Evolutionary conservation across 2,329 filamentous ascomycete genomes (phyloP), one percentile per base, ranked within the genome.

Genomic region (Stromatinia cepivora): DNA sequence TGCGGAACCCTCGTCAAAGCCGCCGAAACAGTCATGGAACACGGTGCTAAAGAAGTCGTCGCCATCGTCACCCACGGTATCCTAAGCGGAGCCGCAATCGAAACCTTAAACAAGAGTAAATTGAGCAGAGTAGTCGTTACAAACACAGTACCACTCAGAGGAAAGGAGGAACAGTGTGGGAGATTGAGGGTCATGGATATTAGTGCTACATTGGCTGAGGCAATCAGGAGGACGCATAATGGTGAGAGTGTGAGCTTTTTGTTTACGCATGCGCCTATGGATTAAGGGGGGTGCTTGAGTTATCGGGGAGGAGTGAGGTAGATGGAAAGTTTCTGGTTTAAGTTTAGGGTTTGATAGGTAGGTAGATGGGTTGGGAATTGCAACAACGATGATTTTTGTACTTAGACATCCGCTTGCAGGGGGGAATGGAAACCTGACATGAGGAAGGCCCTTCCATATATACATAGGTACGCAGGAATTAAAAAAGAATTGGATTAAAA

Each of bases 21-120:
- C 3, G 95, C 94, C 22, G 90, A 92, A 69, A 94, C 94, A 0
- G 87, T 98, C 66, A 92, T 94, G 80, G 86, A 92, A 76, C 90
- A 97, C 77, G 92, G 93, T 45, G 94, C 95, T 1, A 88, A 88
- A 74, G 89, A 96, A 78, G 93, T 97, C 50, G 92, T 97, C 72
- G 95, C 95, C 34, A 96, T 98, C 74, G 95, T 98, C 70, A 97
- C 94, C 0, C 94, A 97, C 78, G 94, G 93, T 48, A 97, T 97
- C 70, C 83, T 98, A 65, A 93, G 90, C 73, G 94, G 93, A 64
- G 92, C 92, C 74, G 94, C 94, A 56, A 94, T 96, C 70, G 90
- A 96, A 76, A 76, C 73, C 1, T 59, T 76, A 80, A 97, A 97
- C 80, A 86, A 86, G 74, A 93, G 92, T 77, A 86, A 88, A 78